These are phyloP conservation scores for Leccinum uliginosum DNA, from an alignment of 768 basidiomycete species.

Conservation along the genomic window DNA sequence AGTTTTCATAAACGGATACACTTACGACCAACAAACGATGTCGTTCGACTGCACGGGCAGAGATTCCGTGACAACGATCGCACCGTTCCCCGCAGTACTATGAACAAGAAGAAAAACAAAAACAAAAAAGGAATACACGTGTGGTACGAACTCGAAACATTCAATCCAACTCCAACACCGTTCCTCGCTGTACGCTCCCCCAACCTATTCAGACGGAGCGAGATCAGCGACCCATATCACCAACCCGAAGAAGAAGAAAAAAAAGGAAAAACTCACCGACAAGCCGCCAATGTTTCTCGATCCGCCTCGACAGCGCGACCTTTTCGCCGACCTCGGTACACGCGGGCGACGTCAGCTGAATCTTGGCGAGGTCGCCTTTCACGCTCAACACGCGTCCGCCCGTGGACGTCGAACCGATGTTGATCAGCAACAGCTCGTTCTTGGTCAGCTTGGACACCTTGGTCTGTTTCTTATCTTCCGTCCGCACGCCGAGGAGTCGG, in stretches of 20 bases:
- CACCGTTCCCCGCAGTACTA: neutral
- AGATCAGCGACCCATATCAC: neutral
- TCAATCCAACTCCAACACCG: slow-evolving; percentile 75
- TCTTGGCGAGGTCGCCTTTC: slow-evolving; percentile 93
- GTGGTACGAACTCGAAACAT: neutral
- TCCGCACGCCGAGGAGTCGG: slow-evolving; percentile 94
- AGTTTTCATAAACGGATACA: neutral
- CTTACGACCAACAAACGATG: neutral
- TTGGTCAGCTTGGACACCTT: slow-evolving; percentile 90
- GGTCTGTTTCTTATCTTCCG: slow-evolving; percentile 98
- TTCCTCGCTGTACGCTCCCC: slow-evolving; percentile 85
- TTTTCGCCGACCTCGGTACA: slow-evolving; percentile 98
- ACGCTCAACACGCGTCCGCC: slow-evolving; percentile 93
- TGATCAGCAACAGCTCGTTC: slow-evolving; percentile 90
- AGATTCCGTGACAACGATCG: too few relatives aligned
- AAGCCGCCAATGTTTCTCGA: slow-evolving; percentile 98
- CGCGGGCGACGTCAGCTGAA: slow-evolving; percentile 88
- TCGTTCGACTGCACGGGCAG: too few relatives aligned
- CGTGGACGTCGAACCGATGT: slow-evolving; percentile 96
- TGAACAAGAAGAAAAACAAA: too few relatives aligned
- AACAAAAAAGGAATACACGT: neutral
- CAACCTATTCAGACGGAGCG: slow-evolving; percentile 35
- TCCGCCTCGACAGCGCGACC: slow-evolving; percentile 89
- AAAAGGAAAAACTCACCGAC: slow-evolving; percentile 60
- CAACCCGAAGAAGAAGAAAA: neutral